Evolutionary conservation across 1,284 basidiomycete species (phyloP), one percentile per base, ranked within the genome.

Genomic region (Cutaneotrichosporon mucoides): DNA sequence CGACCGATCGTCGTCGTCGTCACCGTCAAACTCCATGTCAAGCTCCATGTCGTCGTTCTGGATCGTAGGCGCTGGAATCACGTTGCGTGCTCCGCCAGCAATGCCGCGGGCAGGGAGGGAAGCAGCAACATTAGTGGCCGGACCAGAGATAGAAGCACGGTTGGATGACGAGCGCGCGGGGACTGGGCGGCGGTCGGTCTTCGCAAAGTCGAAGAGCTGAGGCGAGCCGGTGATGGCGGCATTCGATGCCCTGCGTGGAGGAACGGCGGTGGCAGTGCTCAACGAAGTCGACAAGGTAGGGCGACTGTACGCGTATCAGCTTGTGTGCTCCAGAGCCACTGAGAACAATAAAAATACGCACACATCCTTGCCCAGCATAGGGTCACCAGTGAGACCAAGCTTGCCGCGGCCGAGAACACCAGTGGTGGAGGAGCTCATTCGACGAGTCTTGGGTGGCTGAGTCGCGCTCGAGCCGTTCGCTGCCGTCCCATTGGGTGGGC

Each of bases 371-470:
- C 55, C 55, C n/a, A 53, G n/a, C 13, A 9, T 33, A 11, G 55
- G 43, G 49, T 71, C 71, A 8, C 73, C 73, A 1, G 70, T 74
- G 38, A 72, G 58, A 0, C 70, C 75, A 9, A 73, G 57, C 55
- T 76, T 76, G 16, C 75, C 75, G 45, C 75, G 65, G 24, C 72
- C 73, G 7, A 76, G 64, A 5, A 71, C 73, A n/a, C 72, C 73
- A 15, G 71, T 71, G 1, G 75, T 75, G 9, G 70, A 73, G 13
- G 67, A 72, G 57, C 70, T 76, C 70, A 76, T 75, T 52, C 70
- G 53, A 41, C 73, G 60, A 11, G 71, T 61, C 59, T 71, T 75
- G 7, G 40, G 38, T 43, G 47, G 53, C 35, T 51, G 33, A 40
- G 50, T 34, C n/a, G 47, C 36, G 38, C 47, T 46, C 35, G 51